A percentile compares a stretch with the other conserved stretches of the same genome.
phyloP scores from a whole-genome alignment of 164 flowering plant genomes.

The Chimonanthus praecox region DNA sequence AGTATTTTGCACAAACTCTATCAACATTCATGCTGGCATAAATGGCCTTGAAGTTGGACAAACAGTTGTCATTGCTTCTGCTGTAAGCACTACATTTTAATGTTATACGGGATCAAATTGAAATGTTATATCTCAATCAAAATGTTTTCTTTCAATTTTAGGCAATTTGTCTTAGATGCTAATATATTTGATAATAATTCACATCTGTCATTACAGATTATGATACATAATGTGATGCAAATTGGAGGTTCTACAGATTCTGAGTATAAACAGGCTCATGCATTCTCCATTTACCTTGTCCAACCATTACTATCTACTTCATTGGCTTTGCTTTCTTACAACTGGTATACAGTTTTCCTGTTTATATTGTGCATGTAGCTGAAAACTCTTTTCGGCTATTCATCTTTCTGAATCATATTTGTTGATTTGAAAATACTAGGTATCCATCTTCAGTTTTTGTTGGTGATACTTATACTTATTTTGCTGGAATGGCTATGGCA shows the following conservation, averaged over 20 bases:
- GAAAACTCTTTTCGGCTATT: no score
- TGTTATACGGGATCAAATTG: neutral
- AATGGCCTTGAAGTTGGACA: slow-evolving; percentile 99
- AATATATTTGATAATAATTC: slow-evolving; percentile 1
- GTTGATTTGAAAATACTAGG: slow-evolving; percentile 37
- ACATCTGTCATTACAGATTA: slow-evolving; percentile 42
- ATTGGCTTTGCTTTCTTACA: slow-evolving; percentile 77
- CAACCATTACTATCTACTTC: slow-evolving; percentile 90
- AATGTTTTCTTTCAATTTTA: neutral
- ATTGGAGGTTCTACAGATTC: slow-evolving; percentile 84
- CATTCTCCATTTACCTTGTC: slow-evolving; percentile 84
- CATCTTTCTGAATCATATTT: neutral
- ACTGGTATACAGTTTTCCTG: slow-evolving; percentile 49
- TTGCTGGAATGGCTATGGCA: slow-evolving; percentile 99
- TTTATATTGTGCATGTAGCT: no score
- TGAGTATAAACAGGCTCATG: slow-evolving; percentile 90
- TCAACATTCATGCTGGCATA: slow-evolving; percentile 96
- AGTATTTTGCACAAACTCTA: slow-evolving; percentile 95
- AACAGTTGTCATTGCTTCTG: slow-evolving; percentile 84
- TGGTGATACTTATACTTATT: slow-evolving; percentile 95
- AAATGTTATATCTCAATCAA: neutral
- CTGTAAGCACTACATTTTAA: slow-evolving; percentile 52
- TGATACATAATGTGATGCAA: slow-evolving; percentile 94
- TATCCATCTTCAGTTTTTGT: slow-evolving; percentile 98
- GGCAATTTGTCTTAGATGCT: slow-evolving; percentile 10